Evolutionary conservation across 73 alveolate genomes (phyloP).

Genomic region (Effrenium voratum): DNA sequence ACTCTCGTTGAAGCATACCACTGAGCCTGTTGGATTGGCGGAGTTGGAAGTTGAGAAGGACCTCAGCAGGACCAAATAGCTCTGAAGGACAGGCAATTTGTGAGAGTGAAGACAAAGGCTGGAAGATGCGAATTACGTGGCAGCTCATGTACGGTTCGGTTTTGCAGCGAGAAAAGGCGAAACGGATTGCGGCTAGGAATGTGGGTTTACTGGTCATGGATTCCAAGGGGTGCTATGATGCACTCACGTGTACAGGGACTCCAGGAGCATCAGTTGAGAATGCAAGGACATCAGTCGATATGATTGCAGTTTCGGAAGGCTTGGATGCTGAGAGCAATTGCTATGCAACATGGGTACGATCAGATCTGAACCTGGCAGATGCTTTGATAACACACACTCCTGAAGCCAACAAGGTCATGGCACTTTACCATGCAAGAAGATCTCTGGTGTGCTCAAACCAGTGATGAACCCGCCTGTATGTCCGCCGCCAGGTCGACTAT

Average conservation of each 20-base stretch:
- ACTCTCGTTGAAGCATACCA: background rate
- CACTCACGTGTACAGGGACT: background rate
- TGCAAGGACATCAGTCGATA: background rate
- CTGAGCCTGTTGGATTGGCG: slow-evolving; percentile 1
- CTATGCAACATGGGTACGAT: slow-evolving; percentile 15
- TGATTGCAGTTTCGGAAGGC: background rate
- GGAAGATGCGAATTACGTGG: background rate
- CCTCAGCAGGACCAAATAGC: background rate
- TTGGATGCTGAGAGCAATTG: background rate
- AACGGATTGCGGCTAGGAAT: background rate
- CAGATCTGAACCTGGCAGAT: background rate
- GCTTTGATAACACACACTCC: background rate
- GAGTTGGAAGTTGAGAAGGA: background rate
- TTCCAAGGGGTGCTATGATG: slow-evolving; percentile 8
- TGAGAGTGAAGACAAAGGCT: slow-evolving; percentile 28
- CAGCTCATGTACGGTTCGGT: background rate
- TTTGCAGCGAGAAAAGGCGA: background rate
- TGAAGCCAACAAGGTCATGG: background rate
- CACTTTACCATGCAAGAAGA: background rate
- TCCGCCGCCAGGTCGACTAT: background rate
- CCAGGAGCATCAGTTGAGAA: background rate
- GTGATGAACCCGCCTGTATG: background rate
- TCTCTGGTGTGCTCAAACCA: background rate
- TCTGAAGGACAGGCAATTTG: background rate
- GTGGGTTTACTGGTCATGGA: slow-evolving; percentile 5